Percentiles rank a stretch among this genome's conserved stretches.
phyloP scores from a whole-genome alignment of 2,329 filamentous ascomycete genomes.

The Fusarium equiseti region DNA sequence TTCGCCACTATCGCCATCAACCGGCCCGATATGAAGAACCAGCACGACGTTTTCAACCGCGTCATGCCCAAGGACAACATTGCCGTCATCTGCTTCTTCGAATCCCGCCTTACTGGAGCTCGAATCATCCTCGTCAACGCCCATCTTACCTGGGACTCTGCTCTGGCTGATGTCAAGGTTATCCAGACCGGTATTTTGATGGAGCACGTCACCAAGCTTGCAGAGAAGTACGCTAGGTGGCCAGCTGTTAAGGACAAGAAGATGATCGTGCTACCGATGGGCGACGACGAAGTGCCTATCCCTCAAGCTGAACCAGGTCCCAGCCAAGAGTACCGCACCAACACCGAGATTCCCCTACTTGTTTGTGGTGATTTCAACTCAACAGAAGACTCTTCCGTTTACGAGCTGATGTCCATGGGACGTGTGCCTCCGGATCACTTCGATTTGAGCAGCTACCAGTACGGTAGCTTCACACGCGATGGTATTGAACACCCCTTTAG shows the following conservation, averaged over 20 bases:
- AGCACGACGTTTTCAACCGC: constrained; percentile 97
- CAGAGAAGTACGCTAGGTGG: constrained; percentile 85
- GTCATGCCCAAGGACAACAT: constrained; percentile 99
- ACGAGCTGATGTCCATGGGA: constrained; percentile 87
- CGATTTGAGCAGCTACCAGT: constrained; percentile 84
- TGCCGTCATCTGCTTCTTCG: constrained; percentile 89
- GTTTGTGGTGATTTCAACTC: constrained; percentile 98
- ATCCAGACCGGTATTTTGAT: constrained; percentile 96
- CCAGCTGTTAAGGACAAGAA: constrained; percentile 86
- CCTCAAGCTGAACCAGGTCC: constrained; percentile 76
- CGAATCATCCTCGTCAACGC: constrained; percentile 93
- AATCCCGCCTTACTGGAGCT: constrained; percentile 90
- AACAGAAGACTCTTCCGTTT: constrained; percentile 85
- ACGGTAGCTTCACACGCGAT: constrained; percentile 91
- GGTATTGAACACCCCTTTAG: constrained; percentile 96
- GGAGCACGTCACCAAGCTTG: constrained; percentile 88
- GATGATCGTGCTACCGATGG: constrained; percentile 61
- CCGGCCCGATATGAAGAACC: constrained; percentile 94
- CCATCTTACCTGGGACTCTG: constrained; percentile 95
- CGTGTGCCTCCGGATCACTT: constrained; percentile 81
- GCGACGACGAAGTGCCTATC: constrained; percentile 60
- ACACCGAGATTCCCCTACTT: constrained; percentile 88
- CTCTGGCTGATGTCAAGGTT: constrained; percentile 91
- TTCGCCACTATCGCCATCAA: constrained; percentile 94
- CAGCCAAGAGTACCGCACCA: constrained; percentile 87